Evolutionary conservation across 1,284 basidiomycete species (phyloP).

Genomic region (Ceratobasidium papillatum): DNA sequence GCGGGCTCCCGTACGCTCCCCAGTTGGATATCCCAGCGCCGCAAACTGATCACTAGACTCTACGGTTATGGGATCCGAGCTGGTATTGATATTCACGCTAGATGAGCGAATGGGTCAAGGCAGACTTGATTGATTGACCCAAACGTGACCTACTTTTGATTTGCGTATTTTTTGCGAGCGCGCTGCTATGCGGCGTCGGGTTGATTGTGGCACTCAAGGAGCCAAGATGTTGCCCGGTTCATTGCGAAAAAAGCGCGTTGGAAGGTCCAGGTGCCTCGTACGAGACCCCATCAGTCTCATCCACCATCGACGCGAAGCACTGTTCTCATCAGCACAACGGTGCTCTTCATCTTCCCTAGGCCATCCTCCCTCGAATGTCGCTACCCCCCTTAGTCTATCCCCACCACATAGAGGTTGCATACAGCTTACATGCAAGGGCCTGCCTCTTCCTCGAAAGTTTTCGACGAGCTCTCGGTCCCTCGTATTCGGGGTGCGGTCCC

Average conservation of each 20-base stretch:
- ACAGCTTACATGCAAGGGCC: background rate
- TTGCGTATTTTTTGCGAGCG: constrained; percentile 7
- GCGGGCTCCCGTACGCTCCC: background rate
- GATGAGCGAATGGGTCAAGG: background rate
- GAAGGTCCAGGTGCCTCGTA: constrained; percentile 6
- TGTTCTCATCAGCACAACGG: constrained; percentile 19
- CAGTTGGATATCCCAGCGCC: background rate
- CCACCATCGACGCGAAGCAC: constrained; percentile 24
- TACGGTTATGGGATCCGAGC: background rate
- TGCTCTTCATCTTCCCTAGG: background rate
- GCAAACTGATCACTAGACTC: constrained; percentile 11
- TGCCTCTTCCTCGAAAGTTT: background rate
- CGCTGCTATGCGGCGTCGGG: constrained; percentile 24
- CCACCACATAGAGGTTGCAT: background rate
- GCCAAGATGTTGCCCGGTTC: background rate
- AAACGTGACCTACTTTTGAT: background rate
- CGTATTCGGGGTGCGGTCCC: background rate
- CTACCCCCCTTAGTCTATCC: background rate
- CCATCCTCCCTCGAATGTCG: background rate
- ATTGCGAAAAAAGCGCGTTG: background rate
- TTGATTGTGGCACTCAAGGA: constrained; percentile 13
- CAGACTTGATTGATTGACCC: background rate
- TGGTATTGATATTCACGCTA: background rate
- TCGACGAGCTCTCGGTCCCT: background rate
- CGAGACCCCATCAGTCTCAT: constrained; percentile 19